Evolutionary conservation across 352 stramenopile genomes (phyloP), one percentile per base, ranked within the genome.

Genomic region (Thraustochytrium sp.): DNA sequence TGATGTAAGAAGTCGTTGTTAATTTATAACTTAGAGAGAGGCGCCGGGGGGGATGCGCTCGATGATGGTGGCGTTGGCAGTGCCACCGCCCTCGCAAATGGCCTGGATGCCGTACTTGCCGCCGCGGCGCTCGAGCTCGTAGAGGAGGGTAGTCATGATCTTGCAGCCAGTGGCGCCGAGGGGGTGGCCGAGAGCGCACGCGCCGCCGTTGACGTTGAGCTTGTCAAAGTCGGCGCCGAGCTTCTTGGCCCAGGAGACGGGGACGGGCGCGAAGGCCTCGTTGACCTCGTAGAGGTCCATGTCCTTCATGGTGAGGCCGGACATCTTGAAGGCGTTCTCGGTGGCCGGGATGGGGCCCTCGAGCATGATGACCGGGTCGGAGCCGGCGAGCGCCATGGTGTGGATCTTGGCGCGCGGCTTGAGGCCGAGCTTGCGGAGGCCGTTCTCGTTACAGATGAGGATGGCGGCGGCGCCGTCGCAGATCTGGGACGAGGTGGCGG

Each of bases 281-380:
- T 99, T 99, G 87, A 99, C 98, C 89, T 99, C 96, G 23, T 97
- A 90, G 48, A 98, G 92, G 88, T 98, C 96, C 82, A 99, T 97
- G 87, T 99, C 93, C 23, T 90, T 87, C 56, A 98, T 88, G 54
- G 88, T 89, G 34, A 98, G 88, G 53, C 94, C 93, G 1, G 95
- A 92, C 44, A 90, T 91, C 51, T 90, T 86, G 34, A 99, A 87
- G n/a, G 94, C 95, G 1, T 91, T 89, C 26, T 90, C 90, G 85
- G 98, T 98, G 23, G 97, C 96, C 36, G 93, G 92, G 53, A 97
- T 94, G 23, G 96, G 96, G 13, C 95, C 97, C 86, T 98, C 98
- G 46, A 96, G 95, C 96, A 99, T 99, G 87, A 98, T 97, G 2
- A 89, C 91, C 16, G 96, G 97, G 46, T 99, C 95, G 59, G 96